phyloP scores from a whole-genome alignment of 1,284 basidiomycete species.

The Xerocomus minutiporus region DNA sequence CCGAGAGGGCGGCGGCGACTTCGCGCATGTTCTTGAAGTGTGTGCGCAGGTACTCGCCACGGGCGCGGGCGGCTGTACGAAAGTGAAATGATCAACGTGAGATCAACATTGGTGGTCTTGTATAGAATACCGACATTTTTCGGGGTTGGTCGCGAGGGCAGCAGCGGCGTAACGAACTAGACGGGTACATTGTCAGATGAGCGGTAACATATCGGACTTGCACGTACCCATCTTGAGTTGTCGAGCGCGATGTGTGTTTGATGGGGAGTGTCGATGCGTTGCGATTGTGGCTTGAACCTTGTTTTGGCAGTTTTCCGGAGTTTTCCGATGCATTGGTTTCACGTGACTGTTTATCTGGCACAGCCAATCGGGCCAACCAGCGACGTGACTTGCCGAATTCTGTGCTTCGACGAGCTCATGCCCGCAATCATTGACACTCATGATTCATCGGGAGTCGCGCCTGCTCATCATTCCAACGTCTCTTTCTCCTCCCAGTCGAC shows the following conservation, averaged over 20 bases:
- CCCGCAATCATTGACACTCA: conserved; percentile 30
- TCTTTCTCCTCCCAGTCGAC: conserved; percentile 35
- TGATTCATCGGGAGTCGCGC: conserved; percentile 19
- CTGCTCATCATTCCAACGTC: conserved; percentile 22
- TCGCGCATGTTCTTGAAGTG: conserved; percentile 99
- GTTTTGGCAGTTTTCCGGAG: conserved; percentile 30
- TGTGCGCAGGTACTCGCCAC: conserved; percentile 96
- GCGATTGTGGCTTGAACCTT: conserved; percentile 34
- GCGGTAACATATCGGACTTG: neutral
- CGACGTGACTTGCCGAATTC: neutral
- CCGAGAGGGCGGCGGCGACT: conserved; percentile 83
- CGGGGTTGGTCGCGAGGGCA: conserved; percentile 81
- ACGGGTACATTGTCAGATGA: conserved; percentile 7
- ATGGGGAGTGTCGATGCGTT: neutral
- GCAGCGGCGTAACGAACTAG: conserved; percentile 89
- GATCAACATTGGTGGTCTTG: conserved; percentile 1
- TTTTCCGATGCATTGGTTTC: conserved; percentile 13
- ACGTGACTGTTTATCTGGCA: conserved; percentile 1
- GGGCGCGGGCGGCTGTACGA: conserved; percentile 76
- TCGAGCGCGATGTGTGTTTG: conserved; percentile 20
- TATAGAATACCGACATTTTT: conserved; percentile 70
- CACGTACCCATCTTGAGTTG: conserved; percentile 36
- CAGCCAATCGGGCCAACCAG: neutral
- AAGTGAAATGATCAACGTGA: conserved; percentile 14
- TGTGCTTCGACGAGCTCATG: conserved; percentile 17